Conservation (phyloP, 306 rosid species). For the Pueraria montana region DNA sequence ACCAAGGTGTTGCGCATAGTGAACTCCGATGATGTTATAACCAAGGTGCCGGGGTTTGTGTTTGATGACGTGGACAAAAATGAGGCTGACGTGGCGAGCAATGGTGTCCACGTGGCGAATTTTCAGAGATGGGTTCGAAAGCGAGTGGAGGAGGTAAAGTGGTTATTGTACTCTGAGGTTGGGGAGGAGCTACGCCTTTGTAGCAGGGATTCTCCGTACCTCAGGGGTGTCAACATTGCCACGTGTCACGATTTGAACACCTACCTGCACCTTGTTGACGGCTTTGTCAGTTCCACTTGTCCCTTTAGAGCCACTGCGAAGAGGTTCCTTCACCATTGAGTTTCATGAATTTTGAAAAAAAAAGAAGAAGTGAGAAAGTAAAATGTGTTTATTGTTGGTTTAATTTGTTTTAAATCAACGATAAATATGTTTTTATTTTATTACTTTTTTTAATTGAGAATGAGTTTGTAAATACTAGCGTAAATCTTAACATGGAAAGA, state of each 20-base stretch:
- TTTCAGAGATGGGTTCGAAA: slow-evolving; percentile 64
- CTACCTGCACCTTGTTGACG: slow-evolving; percentile 73
- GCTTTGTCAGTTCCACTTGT: slow-evolving; percentile 69
- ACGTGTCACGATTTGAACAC: slow-evolving; percentile 83
- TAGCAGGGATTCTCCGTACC: slow-evolving; percentile 74
- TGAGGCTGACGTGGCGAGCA: not conserved
- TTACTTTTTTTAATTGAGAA: not conserved
- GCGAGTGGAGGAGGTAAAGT: slow-evolving; percentile 61
- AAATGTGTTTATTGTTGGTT: not conserved
- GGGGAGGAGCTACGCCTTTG: slow-evolving; percentile 76
- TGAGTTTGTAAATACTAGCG: not conserved
- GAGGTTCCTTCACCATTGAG: slow-evolving; percentile 44
- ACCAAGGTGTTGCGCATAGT: slow-evolving; percentile 76
- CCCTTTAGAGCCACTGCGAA: slow-evolving; percentile 67
- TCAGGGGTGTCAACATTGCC: slow-evolving; percentile 57
- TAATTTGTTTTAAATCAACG: not conserved
- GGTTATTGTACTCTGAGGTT: slow-evolving; percentile 82
- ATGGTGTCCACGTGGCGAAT: not conserved
- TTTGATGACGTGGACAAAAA: slow-evolving; percentile 42
- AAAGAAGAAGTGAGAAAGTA: not conserved
- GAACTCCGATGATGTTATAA: slow-evolving; percentile 76
- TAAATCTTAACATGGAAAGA: not conserved
- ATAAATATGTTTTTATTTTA: not conserved
- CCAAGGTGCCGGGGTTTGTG: slow-evolving; percentile 81
- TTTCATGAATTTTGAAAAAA: not conserved